Percentiles rank a stretch among this genome's conserved stretches.
Evolutionary conservation across 2,329 filamentous ascomycete genomes (phyloP).

Genomic region (Ascochyta viciae-villosae): DNA sequence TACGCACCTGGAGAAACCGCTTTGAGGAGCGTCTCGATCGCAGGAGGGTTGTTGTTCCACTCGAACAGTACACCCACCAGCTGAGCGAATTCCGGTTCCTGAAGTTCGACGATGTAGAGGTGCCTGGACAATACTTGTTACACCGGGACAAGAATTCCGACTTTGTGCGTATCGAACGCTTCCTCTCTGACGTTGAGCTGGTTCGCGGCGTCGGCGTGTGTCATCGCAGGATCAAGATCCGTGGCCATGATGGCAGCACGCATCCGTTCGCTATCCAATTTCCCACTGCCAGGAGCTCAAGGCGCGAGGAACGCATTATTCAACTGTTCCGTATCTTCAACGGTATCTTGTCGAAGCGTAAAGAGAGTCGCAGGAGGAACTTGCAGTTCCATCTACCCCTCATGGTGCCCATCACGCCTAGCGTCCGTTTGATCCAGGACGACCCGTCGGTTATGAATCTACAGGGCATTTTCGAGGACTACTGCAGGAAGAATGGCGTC

Average conservation of each 20-base stretch:
- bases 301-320: constrained; percentile 91
- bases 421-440: constrained; percentile 94
- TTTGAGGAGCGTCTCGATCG: constrained; percentile 98
- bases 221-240: constrained; percentile 91
- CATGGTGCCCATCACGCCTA: constrained; percentile 93
- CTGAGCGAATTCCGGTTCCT: constrained; percentile 96
- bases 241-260: constrained; percentile 96
- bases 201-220: constrained; percentile 90
- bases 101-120: constrained; percentile 98
- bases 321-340: constrained; percentile 99
- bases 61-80: constrained; percentile 88
- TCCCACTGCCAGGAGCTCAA: constrained; percentile 88
- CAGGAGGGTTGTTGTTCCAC: constrained; percentile 71
- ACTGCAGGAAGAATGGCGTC: constrained; percentile 84
- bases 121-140: constrained; percentile 94
- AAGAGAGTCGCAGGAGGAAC: constrained; percentile 92
- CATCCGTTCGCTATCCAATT: constrained; percentile 97
- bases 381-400: constrained; percentile 94
- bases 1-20: constrained; percentile 94
- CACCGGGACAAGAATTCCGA: constrained; percentile 99
- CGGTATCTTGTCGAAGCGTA: constrained; percentile 86
- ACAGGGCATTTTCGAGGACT: constrained; percentile 95
- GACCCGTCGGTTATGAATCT: constrained; percentile 93
- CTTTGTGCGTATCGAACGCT: constrained; percentile 96
- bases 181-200: constrained; percentile 92